Evolutionary conservation across 306 rosid genomes (phyloP), one percentile per base, ranked within the genome.

Genomic region (Styphnolobium japonicum): DNA sequence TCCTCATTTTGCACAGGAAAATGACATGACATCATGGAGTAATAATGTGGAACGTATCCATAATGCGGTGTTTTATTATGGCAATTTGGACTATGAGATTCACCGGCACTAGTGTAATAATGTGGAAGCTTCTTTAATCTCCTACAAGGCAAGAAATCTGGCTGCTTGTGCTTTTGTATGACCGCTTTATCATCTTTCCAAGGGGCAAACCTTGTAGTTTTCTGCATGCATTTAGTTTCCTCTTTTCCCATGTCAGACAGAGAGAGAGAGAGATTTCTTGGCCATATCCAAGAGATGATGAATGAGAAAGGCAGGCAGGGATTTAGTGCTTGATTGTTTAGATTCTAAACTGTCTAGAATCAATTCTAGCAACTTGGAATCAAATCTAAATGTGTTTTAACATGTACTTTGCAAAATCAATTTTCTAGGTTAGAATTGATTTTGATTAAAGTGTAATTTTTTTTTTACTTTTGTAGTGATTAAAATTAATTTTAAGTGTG

Each of bases 201-300:
- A 69, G 67, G 52, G 76, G 80, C 75, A 40, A 70, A 40, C 36
- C 45, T 51, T 62, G 75, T 76, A 40, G 25, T 14, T 77, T 71
- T 63, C 29, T 68, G 49, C 5, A 9, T 51, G 3, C 45, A 10
- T 0, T n/a, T 77, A 14, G 0, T 75, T 46, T 4, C 25, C 2
- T 10, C 29, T 37, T 10, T 21, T 5, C 14, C 11, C 10, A 0
- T 60, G 29, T 25, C 12, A 40, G 19, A 11, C n/a, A n/a, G n/a
- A n/a, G n/a, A n/a, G n/a, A n/a, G n/a, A n/a, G n/a, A n/a, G n/a
- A n/a, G n/a, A n/a, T n/a, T n/a, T n/a, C n/a, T n/a, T n/a, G n/a
- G n/a, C n/a, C n/a, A n/a, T n/a, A n/a, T 27, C 16, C 3, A 19
- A 43, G 63, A 18, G 42, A 46, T 4, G 46, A 19, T 45, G 22